phyloP scores from a whole-genome alignment of 768 basidiomycete species.

The Mycena olivaceomarginata region DNA sequence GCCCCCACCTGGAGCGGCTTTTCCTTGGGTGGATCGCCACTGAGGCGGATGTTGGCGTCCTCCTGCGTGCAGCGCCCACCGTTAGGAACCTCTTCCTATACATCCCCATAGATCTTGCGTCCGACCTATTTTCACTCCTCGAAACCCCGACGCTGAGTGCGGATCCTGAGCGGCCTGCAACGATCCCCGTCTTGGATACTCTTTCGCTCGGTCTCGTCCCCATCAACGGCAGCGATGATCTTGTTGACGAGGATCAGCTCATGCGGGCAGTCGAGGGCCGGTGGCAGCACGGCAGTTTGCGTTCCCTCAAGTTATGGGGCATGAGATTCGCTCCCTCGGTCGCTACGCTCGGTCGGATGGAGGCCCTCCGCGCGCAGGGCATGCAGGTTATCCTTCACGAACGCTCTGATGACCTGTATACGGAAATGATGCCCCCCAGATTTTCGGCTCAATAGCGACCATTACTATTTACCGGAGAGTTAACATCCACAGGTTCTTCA shows the following conservation, averaged over 20 bases:
- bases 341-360: slow-evolving; percentile 11
- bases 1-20: slow-evolving; percentile 15
- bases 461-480: too few species aligned
- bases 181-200: neutral
- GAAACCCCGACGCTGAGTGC: neutral
- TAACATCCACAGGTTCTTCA: too few species aligned
- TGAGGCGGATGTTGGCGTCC: neutral
- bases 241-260: slow-evolving; percentile 4
- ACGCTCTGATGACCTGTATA: neutral
- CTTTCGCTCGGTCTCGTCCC: neutral
- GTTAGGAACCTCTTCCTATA: slow-evolving; percentile 6
- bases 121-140: slow-evolving; percentile 13
- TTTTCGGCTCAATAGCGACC: neutral
- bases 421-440: neutral
- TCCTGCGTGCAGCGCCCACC: slow-evolving; percentile 13
- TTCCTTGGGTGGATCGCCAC: neutral
- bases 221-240: too few species aligned
- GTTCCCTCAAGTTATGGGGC: slow-evolving; percentile 9
- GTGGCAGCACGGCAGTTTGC: slow-evolving; percentile 19
- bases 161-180: neutral
- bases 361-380: slow-evolving; percentile 3
- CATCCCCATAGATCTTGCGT: neutral
- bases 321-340: neutral
- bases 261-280: slow-evolving; percentile 6
- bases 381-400: neutral